These are phyloP conservation scores for Lentinula boryana DNA, from an alignment of 768 basidiomycete species.

Conservation along the genomic window DNA sequence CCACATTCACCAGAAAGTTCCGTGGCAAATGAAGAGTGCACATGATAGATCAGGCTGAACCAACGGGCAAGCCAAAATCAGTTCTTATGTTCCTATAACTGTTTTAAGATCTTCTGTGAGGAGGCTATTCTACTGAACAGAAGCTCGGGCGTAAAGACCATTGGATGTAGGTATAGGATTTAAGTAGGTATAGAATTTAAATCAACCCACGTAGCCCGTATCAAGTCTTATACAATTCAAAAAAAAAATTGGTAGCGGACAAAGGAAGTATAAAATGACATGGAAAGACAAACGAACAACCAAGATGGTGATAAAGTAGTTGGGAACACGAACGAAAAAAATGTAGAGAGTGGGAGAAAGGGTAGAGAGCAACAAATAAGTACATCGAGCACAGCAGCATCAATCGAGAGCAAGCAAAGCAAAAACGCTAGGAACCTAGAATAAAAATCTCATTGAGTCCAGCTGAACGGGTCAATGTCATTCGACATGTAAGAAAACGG, in stretches of 20 bases:
- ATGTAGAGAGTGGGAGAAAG: slow-evolving; percentile 8
- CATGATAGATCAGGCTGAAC: too few species aligned
- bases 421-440: slow-evolving; percentile 6
- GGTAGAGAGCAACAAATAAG: slow-evolving; percentile 13
- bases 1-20: too few species aligned
- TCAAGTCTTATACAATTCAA: slow-evolving; percentile 10
- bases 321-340: not conserved
- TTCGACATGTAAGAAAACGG: slow-evolving; percentile 26
- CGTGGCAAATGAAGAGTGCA: too few species aligned
- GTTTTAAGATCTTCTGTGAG: too few species aligned
- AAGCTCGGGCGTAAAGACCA: too few species aligned
- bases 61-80: too few species aligned
- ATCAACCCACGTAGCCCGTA: slow-evolving; percentile 11
- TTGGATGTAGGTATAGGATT: too few species aligned
- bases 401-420: slow-evolving; percentile 5
- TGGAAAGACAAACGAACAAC: slow-evolving; percentile 12
- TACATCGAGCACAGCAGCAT: not conserved
- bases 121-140: too few species aligned
- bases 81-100: too few species aligned
- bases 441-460: slow-evolving; percentile 34
- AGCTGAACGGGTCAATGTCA: slow-evolving; percentile 59
- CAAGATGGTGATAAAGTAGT: not conserved
- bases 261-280: slow-evolving; percentile 10
- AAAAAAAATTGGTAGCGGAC: slow-evolving; percentile 10
- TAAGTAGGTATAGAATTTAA: not conserved